Percentiles rank a stretch among this genome's conserved stretches.
Evolutionary conservation across 768 basidiomycete species (phyloP).

Genomic region (Mycena polygramma): DNA sequence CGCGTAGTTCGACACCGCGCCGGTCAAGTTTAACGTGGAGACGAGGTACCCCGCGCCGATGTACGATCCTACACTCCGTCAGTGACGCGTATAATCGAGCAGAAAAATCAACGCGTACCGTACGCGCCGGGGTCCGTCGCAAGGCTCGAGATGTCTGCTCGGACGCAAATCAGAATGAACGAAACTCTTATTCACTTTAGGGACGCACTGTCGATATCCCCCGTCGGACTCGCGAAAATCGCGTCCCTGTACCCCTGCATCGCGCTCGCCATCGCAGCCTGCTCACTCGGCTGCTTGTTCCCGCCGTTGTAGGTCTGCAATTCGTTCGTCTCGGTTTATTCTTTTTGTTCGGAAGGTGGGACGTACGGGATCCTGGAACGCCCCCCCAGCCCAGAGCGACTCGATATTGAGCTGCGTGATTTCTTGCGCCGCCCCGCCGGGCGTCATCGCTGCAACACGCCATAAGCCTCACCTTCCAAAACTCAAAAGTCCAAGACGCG

Average conservation of each 20-base stretch:
- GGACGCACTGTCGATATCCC: constrained; percentile 72
- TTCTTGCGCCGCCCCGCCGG: constrained; percentile 73
- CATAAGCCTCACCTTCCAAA: not conserved
- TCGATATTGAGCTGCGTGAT: constrained; percentile 80
- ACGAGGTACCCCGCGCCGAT: constrained; percentile 74
- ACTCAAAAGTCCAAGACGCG: not conserved
- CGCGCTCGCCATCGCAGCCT: constrained; percentile 55
- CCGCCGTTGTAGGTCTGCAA: constrained; percentile 78
- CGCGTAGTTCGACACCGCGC: constrained; percentile 59
- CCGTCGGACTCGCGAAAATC: constrained; percentile 71
- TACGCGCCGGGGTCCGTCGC: constrained; percentile 70
- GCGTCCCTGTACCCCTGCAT: constrained; percentile 67
- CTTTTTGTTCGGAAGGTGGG: too few relatives aligned
- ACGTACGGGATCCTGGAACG: constrained; percentile 73
- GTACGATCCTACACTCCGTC: constrained; percentile 69
- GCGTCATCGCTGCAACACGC: constrained; percentile 66
- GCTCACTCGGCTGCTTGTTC: constrained; percentile 66
- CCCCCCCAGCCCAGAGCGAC: constrained; percentile 82
- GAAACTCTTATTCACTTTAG: too few relatives aligned
- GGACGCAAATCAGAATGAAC: not conserved
- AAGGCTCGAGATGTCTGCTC: constrained; percentile 66
- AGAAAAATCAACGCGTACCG: constrained; percentile 52
- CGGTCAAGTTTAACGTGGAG: constrained; percentile 59
- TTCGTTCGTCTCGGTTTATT: too few relatives aligned
- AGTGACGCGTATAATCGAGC: constrained; percentile 3